Conservation (phyloP, 257 asterid species). For the Gynochthodes officinalis region DNA sequence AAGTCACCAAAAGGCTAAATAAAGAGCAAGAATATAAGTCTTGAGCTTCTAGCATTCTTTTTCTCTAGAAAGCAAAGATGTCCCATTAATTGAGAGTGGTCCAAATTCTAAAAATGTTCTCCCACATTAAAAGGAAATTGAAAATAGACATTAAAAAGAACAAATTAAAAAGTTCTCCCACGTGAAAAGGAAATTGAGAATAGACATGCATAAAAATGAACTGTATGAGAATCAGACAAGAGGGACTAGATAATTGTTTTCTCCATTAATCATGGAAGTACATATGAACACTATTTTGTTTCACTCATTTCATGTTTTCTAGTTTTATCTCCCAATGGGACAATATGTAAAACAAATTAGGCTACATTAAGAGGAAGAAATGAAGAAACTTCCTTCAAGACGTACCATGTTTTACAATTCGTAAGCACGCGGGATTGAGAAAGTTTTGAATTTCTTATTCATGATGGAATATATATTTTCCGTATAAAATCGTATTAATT, state of each 20-base stretch:
- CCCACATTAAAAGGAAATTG: not conserved
- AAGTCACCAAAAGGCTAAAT: not conserved
- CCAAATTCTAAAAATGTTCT: not conserved
- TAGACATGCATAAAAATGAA: not conserved
- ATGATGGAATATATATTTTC: too few species aligned
- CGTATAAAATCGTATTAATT: too few species aligned
- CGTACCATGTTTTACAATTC: too few species aligned
- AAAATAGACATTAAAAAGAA: too few species aligned
- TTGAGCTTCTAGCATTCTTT: not conserved
- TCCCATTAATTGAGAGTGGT: conserved; percentile 18
- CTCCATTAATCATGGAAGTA: conserved; percentile 42
- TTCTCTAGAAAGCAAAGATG: conserved; percentile 6
- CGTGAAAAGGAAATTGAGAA: too few species aligned
- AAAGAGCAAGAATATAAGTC: not conserved
- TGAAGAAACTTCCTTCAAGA: too few species aligned
- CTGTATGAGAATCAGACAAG: not conserved
- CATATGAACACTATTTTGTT: not conserved
- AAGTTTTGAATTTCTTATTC: too few species aligned
- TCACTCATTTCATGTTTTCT: not conserved
- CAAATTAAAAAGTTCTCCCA: too few species aligned
- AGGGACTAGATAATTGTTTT: conserved; percentile 32
- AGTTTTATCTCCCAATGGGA: not conserved
- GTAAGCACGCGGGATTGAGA: too few species aligned
- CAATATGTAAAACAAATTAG: not conserved
- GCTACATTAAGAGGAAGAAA: too few species aligned